phyloP scores from a whole-genome alignment of 768 basidiomycete genomes.

The Favolaschia claudopus region DNA sequence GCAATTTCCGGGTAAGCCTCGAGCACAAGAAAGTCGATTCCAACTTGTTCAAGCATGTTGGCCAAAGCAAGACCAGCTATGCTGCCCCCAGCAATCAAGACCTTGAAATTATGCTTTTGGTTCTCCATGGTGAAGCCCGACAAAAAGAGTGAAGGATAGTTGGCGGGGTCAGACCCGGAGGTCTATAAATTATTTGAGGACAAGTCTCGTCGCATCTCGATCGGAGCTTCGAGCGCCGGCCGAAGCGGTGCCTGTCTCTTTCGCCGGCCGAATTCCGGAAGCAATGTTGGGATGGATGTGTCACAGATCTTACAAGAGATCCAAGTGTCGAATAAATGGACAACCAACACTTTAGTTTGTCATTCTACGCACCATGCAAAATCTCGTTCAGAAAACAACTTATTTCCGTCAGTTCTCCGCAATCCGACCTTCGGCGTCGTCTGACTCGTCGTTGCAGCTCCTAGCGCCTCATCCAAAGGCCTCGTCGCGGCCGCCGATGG shows the following conservation, averaged over 20 bases:
- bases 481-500: not conserved
- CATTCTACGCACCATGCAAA: constrained; percentile 1
- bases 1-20: constrained; percentile 12
- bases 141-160: too few species aligned
- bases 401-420: not conserved
- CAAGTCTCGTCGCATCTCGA: too few species aligned
- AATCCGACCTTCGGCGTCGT: too few species aligned
- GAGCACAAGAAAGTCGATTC: constrained; percentile 13
- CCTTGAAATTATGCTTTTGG: constrained; percentile 5
- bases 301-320: too few species aligned
- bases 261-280: too few species aligned
- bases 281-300: too few species aligned
- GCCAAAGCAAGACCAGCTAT: constrained; percentile 2
- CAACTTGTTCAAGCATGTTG: constrained; percentile 8
- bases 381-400: not conserved
- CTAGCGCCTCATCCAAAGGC: not conserved
- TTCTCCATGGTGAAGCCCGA: not conserved
- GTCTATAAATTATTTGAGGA: too few species aligned
- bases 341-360: too few species aligned
- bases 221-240: too few species aligned
- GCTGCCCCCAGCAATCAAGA: constrained; percentile 4
- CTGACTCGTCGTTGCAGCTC: not conserved
- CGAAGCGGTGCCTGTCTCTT: too few species aligned
- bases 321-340: too few species aligned
- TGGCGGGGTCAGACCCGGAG: too few species aligned